Percentiles rank a stretch among this genome's conserved stretches.
phyloP scores from a whole-genome alignment of 495 filamentous ascomycete species.

The Talaromyces wortmannii region DNA sequence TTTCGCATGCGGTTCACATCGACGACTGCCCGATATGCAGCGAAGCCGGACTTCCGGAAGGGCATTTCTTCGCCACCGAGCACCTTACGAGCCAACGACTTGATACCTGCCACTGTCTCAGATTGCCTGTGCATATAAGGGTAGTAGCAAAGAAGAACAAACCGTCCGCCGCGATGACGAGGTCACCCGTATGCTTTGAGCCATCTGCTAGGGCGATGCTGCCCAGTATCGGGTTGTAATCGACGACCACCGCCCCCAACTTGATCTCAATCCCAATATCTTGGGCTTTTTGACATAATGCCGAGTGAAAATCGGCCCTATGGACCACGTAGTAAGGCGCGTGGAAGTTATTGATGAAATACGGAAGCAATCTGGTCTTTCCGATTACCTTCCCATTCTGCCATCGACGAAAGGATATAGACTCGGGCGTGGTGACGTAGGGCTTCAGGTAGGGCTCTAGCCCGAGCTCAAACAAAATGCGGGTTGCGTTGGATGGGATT shows the following conservation, averaged over 20 bases:
- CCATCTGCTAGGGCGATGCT: conserved; percentile 15
- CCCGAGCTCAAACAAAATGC: conserved; percentile 37
- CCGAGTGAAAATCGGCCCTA: conserved; percentile 32
- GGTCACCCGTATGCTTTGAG: conserved; percentile 13
- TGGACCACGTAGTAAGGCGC: conserved; percentile 39
- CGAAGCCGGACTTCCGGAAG: conserved; percentile 19
- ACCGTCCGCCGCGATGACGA: conserved; percentile 41
- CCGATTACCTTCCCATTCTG: conserved; percentile 30
- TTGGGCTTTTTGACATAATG: conserved; percentile 20
- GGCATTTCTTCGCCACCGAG: conserved; percentile 13
- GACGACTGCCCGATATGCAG: conserved; percentile 35
- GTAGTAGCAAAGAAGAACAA: neutral
- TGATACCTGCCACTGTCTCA: conserved; percentile 18
- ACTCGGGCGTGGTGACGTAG: conserved; percentile 23
- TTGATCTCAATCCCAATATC: conserved; percentile 24
- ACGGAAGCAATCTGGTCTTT: conserved; percentile 24
- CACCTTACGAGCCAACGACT: conserved; percentile 21
- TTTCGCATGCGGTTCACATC: conserved; percentile 27
- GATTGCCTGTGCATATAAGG: neutral
- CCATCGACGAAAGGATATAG: conserved; percentile 34
- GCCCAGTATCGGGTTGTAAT: conserved; percentile 12
- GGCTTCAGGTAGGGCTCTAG: conserved; percentile 23
- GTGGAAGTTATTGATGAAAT: conserved; percentile 23
- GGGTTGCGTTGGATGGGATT: conserved; percentile 47
- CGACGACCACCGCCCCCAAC: conserved; percentile 12